Base-by-base conservation (phyloP, 306 rosid genomes). In the Sicyos baderoa region DNA sequence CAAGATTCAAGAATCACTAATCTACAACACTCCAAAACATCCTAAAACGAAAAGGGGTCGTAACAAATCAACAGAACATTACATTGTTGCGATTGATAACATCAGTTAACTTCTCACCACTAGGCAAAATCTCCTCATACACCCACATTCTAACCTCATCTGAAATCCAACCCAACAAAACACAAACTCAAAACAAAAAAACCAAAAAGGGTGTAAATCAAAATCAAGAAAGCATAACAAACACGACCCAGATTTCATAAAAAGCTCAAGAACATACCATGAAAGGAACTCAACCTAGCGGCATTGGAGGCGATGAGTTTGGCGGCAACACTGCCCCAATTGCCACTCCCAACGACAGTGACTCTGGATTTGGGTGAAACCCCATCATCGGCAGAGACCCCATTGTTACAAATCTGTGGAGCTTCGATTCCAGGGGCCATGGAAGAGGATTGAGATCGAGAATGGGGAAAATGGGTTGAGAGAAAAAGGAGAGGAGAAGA, bases 131-230 rank as follows among this genome's bases (percentile, higher is more conserved):
- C 69, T 89, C 98, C 79, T 89, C 96, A 14, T 40, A 92, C 40
- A 92, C 98, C 98, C 98, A 92, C 96, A 92, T 88, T 72, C 91
- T 84, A 63, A 92, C 96, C 58, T 92, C 89, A 80, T 89, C 98
- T 93, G 83, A 75, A 77, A 68, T 74, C 75, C 74, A 76, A 73
- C 57, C 45, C 45, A 40, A 40, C 9, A 37, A 29, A 29, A 3
- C 4, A 29, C 42, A 35, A 2, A 23, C 5, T 32, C 70, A 75
- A 58, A 79, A 69, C 15, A 25, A 61, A 69, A n/a, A 44, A 64
- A 64, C 14, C 4, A 23, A 37, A 37, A 64, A 3, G 23, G 71
- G 54, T 37, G 9, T 37, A 37, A 37, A 5, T 16, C 2, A 7
- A 13, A 37, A 17, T 54, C 52, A 40, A n/a, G 9, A 32, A 37